Evolutionary conservation across 1,284 basidiomycete species (phyloP), one percentile per base, ranked within the genome.

Genomic region (Boletus hoseneyae): DNA sequence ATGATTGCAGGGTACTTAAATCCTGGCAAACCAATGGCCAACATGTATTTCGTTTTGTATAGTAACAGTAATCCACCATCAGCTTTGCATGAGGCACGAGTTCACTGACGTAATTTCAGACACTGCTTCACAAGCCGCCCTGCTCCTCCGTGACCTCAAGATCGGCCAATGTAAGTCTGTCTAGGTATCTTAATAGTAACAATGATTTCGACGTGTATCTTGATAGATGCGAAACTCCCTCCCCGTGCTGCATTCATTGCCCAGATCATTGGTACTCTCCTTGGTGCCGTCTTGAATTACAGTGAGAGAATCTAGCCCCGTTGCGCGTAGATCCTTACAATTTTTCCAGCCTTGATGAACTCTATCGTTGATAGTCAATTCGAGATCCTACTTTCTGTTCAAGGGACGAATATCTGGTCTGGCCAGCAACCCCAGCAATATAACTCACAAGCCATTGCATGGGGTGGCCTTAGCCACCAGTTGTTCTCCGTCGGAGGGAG

Each of bases 211-310:
- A 58, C 16, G 16, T 45, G 10, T 8, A n/a, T 45, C 2, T 27
- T 36, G 5, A 39, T n/a, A 70, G 68, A 80, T 65, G 79, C 79
- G 51, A 89, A 88, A 70, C 70, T 89, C 21, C 79, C 84, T 19
- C 86, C 86, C 9, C 73, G 80, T 35, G 75, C 78, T 10, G 78
- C 83, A 1, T 85, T 87, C 62, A 70, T 73, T 11, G 79, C 82
- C 34, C 21, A 23, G 21, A 23, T 23, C 21, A 23, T 23, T 23
- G 21, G 21, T 6, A 23, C 21, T 23, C 21, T 76, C 3, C 62
- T 77, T n/a, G 75, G 76, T 1, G 66, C 75, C 11, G 47, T 80
- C 34, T 68, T 84, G 53, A 82, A 82, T 59, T 83, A 78, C 51
- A 63, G 67, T 80, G 53, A 66, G 67, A 67, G 4, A 3, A 3